A percentile compares a stretch with the other conserved stretches of the same genome.
Evolutionary conservation across 441 rosid genomes (phyloP).

Genomic region (Populus hybrid): DNA sequence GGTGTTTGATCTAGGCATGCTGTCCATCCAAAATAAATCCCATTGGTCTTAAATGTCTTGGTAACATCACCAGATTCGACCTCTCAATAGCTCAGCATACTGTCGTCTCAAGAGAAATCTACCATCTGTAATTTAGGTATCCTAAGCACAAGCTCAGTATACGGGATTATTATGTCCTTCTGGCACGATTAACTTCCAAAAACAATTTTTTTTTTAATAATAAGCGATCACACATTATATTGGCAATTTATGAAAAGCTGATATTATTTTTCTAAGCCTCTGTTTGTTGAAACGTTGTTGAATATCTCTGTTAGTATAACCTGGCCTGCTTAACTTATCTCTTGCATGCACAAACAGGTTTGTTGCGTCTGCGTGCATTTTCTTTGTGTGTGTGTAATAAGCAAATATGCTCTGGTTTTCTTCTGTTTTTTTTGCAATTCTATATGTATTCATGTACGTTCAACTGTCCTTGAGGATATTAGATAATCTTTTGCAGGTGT

Average conservation of each 20-base stretch:
- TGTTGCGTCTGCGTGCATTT: background rate
- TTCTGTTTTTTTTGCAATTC: background rate
- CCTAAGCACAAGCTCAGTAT: background rate
- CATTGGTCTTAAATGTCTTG: background rate
- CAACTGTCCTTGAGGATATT: background rate
- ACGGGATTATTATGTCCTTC: background rate
- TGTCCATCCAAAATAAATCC: background rate
- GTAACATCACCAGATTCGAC: background rate
- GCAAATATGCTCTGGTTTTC: background rate
- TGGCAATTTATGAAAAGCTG: background rate
- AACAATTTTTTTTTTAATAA: background rate
- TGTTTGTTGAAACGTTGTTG: background rate
- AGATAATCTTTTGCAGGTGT: constrained; percentile 39
- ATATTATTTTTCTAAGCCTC: background rate
- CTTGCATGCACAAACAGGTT: background rate
- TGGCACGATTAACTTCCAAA: background rate
- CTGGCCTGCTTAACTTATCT: background rate
- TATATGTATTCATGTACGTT: background rate
- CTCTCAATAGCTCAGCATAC: background rate
- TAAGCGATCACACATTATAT: background rate
- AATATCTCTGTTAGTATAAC: background rate
- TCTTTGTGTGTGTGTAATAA: background rate
- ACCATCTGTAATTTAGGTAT: background rate
- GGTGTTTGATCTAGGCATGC: background rate
- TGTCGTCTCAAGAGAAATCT: background rate